Evolutionary conservation across 257 asterid species (phyloP), one percentile per base, ranked within the genome.

Genomic region (Solanum gracilifrons): DNA sequence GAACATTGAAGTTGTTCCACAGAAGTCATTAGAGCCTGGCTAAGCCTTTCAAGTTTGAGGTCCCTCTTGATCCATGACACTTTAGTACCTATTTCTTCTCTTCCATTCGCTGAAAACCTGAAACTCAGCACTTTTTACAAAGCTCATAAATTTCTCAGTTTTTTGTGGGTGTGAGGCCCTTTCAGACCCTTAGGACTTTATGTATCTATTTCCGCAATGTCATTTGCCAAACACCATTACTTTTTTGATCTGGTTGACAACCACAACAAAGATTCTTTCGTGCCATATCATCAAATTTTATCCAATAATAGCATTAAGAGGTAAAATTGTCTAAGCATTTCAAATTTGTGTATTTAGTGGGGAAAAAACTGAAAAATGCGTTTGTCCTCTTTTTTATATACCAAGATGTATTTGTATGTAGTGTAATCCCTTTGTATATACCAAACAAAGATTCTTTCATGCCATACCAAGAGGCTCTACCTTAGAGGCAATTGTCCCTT

Each of bases 71-170:
- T 66, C 86, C 87, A 66, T 62, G 80, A 55, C 62, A 84, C 55
- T 62, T 35, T 62, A 85, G 60, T 66, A 62, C 39, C 87, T 85
- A 85, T 85, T 85, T 66, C 87, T 85, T 55, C 87, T 64, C 80
- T 85, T 55, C 87, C 87, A 85, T 85, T 85, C 37, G 87, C 60
- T 85, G 80, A 69, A 29, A 29, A 20, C 75, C 75, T 68, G 36
- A 62, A 37, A n/a, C 20, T 37, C 76, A 6, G 39, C 87, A 66
- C 80, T 85, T 85, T 62, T 43, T 85, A 31, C 11, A 80, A 60
- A 16, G 18, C 39, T 80, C 85, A 80, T 18, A 80, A 41, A 27
- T n/a, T 64, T 32, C 75, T 69, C 10, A 69, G 20, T 25, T 66
- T 64, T 25, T 66, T 66, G 73, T 66, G 73, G 73, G 5, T 66